Evolutionary conservation across 768 basidiomycete species (phyloP), one percentile per base, ranked within the genome.

Genomic region (Psilocybe azurescens): DNA sequence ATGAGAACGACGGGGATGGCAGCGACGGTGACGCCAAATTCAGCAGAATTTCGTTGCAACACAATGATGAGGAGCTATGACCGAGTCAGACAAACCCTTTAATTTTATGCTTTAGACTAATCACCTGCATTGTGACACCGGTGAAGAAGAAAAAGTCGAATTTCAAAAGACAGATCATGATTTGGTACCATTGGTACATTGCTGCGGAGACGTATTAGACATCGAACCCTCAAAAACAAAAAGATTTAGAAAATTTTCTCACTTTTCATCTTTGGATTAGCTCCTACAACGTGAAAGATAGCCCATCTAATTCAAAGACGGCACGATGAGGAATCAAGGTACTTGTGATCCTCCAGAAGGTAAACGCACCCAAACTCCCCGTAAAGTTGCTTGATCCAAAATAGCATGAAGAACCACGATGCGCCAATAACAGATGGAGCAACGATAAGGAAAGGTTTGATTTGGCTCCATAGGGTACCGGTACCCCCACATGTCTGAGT

Each of bases 131-230:
- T 2, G 93, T 94, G 28, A 94, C 89, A n/a, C 89, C 93, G 20
- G 84, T 82, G 71, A 95, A 94, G 73, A 85, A 87, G 79, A 95
- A 95, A 74, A 94, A 95, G 74, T 95, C 93, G 73, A 95, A 93
- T 72, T 94, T 95, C 67, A 95, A 84, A 56, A 95, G 82, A 70
- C 91, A 94, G 50, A 95, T 86, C 82, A 94, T 85, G 68, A 95
- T 86, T 76, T 95, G 90, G 70, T 95, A 95, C 75, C 80, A 93
- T 68, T 90, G 90, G 72, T 93, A 94, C 93, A 95, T 95, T 33
- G 84, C 93, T 94, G 65, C 62, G 62, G 50, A 60, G 29, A 64
- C 56, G 67, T 38, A 39, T 59, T 49, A 33, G 63, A 61, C 32
- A 65, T 48, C 14, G 65, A 50, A 52, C n/a, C 47, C 29, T 6